phyloP scores from a whole-genome alignment of 352 stramenopile genomes.

The Phytophthora syringae region DNA sequence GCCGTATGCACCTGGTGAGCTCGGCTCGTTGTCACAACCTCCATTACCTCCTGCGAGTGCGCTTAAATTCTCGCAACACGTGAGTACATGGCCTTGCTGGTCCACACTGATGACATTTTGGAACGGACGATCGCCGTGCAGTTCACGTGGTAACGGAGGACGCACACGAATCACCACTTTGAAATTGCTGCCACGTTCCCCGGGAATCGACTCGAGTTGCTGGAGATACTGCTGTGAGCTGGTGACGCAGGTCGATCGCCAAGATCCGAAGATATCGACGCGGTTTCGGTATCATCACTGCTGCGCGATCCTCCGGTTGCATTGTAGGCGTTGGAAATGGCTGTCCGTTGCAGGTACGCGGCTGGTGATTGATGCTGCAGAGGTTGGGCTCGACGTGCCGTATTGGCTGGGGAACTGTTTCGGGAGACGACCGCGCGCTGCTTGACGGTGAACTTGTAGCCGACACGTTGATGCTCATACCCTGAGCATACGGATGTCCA shows the following conservation, averaged over 20 bases:
- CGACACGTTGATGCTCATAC: constrained; percentile 62
- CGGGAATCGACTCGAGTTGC: constrained; percentile 40
- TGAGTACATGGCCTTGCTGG: constrained; percentile 84
- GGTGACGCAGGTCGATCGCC: constrained; percentile 46
- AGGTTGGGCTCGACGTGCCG: constrained; percentile 34
- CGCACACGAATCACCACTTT: constrained; percentile 94
- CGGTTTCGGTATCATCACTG: constrained; percentile 63
- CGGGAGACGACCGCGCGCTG: constrained; percentile 47
- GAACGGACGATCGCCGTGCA: constrained; percentile 89
- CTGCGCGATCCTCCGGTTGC: constrained; percentile 26
- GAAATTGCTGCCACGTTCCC: constrained; percentile 82
- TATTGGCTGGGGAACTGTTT: constrained; percentile 27
- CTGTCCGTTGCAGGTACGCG: constrained; percentile 61
- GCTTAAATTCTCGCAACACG: constrained; percentile 87
- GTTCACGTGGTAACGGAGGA: constrained; percentile 86
- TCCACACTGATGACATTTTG: constrained; percentile 93
- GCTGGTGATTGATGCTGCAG: constrained; percentile 16
- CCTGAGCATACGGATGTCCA: constrained; percentile 19
- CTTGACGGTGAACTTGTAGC: constrained; percentile 40
- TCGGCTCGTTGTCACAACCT: constrained; percentile 15
- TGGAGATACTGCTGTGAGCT: constrained; percentile 40
- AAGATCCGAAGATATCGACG: constrained; percentile 60
- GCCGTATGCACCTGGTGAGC: constrained; percentile 66
- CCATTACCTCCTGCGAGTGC: constrained; percentile 40
- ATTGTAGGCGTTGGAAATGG: constrained; percentile 73